A percentile compares a stretch with the other conserved stretches of the same genome.
phyloP scores from a whole-genome alignment of 2,329 filamentous ascomycete genomes.

The Penicillium sp. region DNA sequence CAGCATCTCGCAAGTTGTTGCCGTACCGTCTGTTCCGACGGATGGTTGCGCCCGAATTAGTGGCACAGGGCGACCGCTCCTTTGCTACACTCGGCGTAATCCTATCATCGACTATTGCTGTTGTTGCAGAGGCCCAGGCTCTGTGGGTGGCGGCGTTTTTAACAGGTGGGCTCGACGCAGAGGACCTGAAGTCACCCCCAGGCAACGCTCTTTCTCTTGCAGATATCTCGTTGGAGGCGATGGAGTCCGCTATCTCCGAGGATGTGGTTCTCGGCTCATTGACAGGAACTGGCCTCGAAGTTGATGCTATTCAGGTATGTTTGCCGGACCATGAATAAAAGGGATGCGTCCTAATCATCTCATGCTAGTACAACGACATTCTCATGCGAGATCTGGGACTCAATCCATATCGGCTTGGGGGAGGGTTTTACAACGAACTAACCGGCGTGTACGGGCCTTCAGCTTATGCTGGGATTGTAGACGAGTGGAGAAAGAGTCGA shows the following conservation, averaged over 20 bases:
- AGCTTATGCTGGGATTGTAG: conserved; percentile 27
- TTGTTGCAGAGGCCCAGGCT: conserved; percentile 26
- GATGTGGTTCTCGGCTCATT: conserved; percentile 22
- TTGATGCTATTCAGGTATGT: conserved; percentile 24
- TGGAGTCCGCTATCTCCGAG: conserved; percentile 20
- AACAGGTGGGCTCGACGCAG: conserved; percentile 18
- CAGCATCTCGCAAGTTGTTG: not conserved
- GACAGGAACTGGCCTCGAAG: conserved; percentile 20
- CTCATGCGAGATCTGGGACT: conserved; percentile 25
- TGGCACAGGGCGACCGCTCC: conserved; percentile 23
- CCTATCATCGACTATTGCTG: conserved; percentile 19
- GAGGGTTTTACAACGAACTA: conserved; percentile 19
- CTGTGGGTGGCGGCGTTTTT: conserved; percentile 26
- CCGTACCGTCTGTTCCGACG: conserved; percentile 26
- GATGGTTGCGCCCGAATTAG: conserved; percentile 22
- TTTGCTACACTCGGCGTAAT: conserved; percentile 21
- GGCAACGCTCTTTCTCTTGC: not conserved
- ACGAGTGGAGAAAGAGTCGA: conserved; percentile 20
- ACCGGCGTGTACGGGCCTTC: conserved; percentile 22
- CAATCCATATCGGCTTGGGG: conserved; percentile 24
- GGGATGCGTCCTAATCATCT: not conserved
- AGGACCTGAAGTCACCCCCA: not conserved
- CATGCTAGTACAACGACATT: conserved; percentile 25
- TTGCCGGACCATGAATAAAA: not conserved
- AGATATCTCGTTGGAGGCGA: not conserved